Evolutionary conservation across 805 yeast genomes (phyloP), one percentile per base, ranked within the genome.

Genomic region (Schwanniomyces vanrijiae): DNA sequence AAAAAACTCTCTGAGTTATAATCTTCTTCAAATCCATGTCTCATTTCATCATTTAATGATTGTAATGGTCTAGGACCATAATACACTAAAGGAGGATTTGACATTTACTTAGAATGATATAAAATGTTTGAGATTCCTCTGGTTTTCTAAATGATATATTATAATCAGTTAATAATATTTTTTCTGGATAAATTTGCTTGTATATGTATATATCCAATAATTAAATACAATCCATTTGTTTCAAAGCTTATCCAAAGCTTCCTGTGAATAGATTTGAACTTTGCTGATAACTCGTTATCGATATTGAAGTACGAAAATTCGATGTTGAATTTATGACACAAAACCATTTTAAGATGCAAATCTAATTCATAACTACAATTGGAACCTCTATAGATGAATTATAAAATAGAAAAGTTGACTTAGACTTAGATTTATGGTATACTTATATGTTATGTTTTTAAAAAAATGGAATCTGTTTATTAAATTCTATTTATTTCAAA

Each of bases 21-120:
- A 44, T 83, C 86, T 55, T 80, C 77, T 51, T 81, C 88, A 56
- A 82, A 82, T 4, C 87, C 88, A 60, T 82, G 88, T 43, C 87
- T 71, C 68, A 80, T 77, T 45, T 75, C 78, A 41, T 76, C 76
- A 57, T 82, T 82, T 41, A 82, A 65, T 14, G 78, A 76, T 54
- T 68, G 71, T 46, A 75, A 60, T 31, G 77, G 78, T 41, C 65
- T 52, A 16, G 69, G 70, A 19, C 71, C 71, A 42, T 56, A 62
- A 44, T 40, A 42, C n/a, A 43, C 50, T 42, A 48, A 20, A 35
- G 48, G 53, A 24, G 39, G 44, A 21, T 41, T 37, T 19, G 47
- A 28, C 47, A 44, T 44, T 31, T 37, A 20, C n/a, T 37, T 20
- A 20, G 11, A 31, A 14, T 9, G 6, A 9, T 31, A n/a, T n/a